phyloP scores from a whole-genome alignment of 2,329 filamentous ascomycete genomes.

The Cladosporium sp. region DNA sequence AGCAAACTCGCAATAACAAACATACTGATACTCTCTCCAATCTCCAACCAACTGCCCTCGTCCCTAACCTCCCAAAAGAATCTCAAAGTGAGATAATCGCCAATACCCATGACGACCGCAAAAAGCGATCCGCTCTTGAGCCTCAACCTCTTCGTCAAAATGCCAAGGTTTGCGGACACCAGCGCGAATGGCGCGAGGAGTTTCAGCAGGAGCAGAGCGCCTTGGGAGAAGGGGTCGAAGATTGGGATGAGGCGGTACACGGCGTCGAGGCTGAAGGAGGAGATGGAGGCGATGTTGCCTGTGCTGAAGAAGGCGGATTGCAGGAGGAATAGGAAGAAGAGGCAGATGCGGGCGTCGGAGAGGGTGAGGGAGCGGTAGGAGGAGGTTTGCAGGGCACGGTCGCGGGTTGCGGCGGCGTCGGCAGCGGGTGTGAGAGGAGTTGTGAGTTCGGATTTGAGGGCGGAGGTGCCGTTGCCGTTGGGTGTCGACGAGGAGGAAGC shows the following conservation, averaged over 20 bases:
- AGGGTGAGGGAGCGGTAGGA: slow-evolving; percentile 67
- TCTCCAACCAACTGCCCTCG: slow-evolving; percentile 95
- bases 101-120: slow-evolving; percentile 89
- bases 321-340: slow-evolving; percentile 93
- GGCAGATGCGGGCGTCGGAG: slow-evolving; percentile 78
- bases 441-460: slow-evolving; percentile 17
- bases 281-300: slow-evolving; percentile 90
- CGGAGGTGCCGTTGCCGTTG: slow-evolving; percentile 10
- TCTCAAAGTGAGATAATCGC: slow-evolving; percentile 85
- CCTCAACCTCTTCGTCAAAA: slow-evolving; percentile 78
- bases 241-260: slow-evolving; percentile 83
- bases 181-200: slow-evolving; percentile 89
- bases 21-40: slow-evolving; percentile 93
- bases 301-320: slow-evolving; percentile 97
- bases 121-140: slow-evolving; percentile 86
- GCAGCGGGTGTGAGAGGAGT: slow-evolving; percentile 33
- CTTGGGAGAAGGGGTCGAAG: slow-evolving; percentile 91
- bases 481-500: not conserved
- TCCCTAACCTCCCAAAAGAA: slow-evolving; percentile 98
- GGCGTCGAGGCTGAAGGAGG: slow-evolving; percentile 87
- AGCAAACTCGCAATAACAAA: slow-evolving; percentile 88
- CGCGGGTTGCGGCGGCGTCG: slow-evolving; percentile 31
- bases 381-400: slow-evolving; percentile 29
- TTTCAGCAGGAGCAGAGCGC: slow-evolving; percentile 80
- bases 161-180: slow-evolving; percentile 88